Evolutionary conservation across 2,329 filamentous ascomycete genomes (phyloP).

Genomic region (Fusarium nodosum): DNA sequence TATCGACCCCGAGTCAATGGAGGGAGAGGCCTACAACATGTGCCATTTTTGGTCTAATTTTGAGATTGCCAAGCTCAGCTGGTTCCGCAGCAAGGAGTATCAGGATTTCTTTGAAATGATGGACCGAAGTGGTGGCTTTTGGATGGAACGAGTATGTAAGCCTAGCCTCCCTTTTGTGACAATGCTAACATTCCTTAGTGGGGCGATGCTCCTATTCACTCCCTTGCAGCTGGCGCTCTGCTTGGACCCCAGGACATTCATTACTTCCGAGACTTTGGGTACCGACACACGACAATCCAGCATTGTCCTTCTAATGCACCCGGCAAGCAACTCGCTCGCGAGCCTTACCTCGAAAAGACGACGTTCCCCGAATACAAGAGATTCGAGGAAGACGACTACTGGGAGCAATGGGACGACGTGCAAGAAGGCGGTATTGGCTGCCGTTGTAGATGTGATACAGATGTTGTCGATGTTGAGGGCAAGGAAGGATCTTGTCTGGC

Average conservation of each 20-base stretch:
- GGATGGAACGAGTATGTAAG: slow-evolving; percentile 89
- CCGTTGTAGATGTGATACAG: slow-evolving; percentile 95
- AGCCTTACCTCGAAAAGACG: slow-evolving; percentile 85
- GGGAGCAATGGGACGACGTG: slow-evolving; percentile 86
- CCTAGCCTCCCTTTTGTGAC: slow-evolving; percentile 14
- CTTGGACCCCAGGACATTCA: slow-evolving; percentile 87
- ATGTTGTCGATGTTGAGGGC: slow-evolving; percentile 97
- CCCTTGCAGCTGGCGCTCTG: slow-evolving; percentile 90
- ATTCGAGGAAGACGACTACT: slow-evolving; percentile 94
- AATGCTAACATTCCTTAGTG: slow-evolving; percentile 70
- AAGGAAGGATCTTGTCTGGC: slow-evolving; percentile 95
- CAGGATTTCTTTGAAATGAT: slow-evolving; percentile 99
- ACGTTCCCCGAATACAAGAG: slow-evolving; percentile 86
- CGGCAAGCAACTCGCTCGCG: slow-evolving; percentile 82
- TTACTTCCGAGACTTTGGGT: slow-evolving; percentile 99
- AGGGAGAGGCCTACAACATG: slow-evolving; percentile 99
- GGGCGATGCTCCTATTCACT: slow-evolving; percentile 99
- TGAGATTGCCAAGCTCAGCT: slow-evolving; percentile 93
- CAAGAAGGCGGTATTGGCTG: slow-evolving; percentile 98
- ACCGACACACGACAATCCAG: slow-evolving; percentile 98
- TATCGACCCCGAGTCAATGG: slow-evolving; percentile 93
- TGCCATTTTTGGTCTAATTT: slow-evolving; percentile 99
- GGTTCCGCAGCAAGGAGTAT: slow-evolving; percentile 97
- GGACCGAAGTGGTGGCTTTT: slow-evolving; percentile 97
- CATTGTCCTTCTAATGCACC: slow-evolving; percentile 98